Conservation (phyloP, 352 stramenopile genomes). For the Globisporangium nodosum region DNA sequence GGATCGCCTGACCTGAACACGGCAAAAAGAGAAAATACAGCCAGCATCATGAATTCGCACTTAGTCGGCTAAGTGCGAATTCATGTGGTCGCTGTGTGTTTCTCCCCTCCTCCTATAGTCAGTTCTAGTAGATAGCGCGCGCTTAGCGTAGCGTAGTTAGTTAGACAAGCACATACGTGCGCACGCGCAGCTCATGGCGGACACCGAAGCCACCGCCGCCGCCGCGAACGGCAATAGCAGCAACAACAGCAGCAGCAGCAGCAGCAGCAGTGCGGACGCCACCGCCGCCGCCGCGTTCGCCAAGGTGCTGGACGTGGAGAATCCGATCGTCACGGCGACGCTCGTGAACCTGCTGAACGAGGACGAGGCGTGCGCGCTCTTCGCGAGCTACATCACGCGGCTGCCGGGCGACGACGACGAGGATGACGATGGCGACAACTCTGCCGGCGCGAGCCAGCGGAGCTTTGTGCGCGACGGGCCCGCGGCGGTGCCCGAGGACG, state of each 20-base stretch:
- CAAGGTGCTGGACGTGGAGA: slow-evolving; percentile 48
- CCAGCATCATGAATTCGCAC: too few species aligned
- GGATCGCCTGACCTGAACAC: too few species aligned
- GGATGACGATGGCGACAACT: not conserved
- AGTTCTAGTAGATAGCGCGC: too few species aligned
- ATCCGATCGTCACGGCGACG: slow-evolving; percentile 36
- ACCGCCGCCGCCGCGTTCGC: slow-evolving; percentile 18
- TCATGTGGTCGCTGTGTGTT: too few species aligned
- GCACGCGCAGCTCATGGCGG: not conserved
- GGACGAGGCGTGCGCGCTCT: slow-evolving; percentile 54
- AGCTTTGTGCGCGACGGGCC: slow-evolving; percentile 1
- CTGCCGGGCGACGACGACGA: slow-evolving; percentile 21
- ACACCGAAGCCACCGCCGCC: not conserved
- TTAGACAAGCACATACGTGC: too few species aligned
- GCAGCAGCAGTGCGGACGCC: too few species aligned
- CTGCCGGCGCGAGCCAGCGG: not conserved
- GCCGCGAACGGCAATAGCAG: not conserved
- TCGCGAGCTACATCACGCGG: slow-evolving; percentile 61
- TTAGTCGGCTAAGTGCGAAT: too few species aligned
- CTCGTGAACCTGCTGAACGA: slow-evolving; percentile 57
- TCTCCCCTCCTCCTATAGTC: too few species aligned
- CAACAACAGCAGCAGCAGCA: not conserved
- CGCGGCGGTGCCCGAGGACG: not conserved
- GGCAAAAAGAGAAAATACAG: too few species aligned
- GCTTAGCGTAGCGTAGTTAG: too few species aligned